phyloP scores from a whole-genome alignment of 768 basidiomycete genomes.

The Hericium rajendrae region DNA sequence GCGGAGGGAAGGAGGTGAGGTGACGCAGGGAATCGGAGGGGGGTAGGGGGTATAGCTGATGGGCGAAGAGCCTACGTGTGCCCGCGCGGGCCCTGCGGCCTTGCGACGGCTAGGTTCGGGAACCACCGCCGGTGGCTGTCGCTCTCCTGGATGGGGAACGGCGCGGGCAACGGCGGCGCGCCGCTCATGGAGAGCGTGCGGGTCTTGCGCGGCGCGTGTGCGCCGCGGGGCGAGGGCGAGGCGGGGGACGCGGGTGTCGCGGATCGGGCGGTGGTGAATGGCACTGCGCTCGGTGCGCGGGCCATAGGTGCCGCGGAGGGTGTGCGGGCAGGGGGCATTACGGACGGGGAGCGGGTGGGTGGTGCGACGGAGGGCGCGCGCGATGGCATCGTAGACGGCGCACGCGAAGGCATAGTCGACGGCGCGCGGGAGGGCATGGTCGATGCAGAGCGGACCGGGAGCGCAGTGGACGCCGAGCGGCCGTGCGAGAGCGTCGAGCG shows the following conservation, averaged over 20 bases:
- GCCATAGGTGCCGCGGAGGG: neutral
- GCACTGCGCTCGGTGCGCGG: neutral
- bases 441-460: neutral
- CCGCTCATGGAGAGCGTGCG: slow-evolving; percentile 13
- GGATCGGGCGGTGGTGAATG: neutral
- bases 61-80: slow-evolving; percentile 1
- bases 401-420: neutral
- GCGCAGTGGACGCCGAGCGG: neutral
- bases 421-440: neutral
- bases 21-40: too few relatives aligned
- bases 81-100: slow-evolving; percentile 12
- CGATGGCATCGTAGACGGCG: slow-evolving; percentile 4
- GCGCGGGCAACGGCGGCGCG: neutral
- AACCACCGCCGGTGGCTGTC: neutral
- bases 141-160: neutral
- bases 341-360: too few relatives aligned
- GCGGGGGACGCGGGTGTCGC: slow-evolving; percentile 6
- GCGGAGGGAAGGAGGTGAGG: too few relatives aligned
- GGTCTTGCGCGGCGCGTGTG: slow-evolving; percentile 10
- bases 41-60: neutral
- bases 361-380: neutral
- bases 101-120: neutral
- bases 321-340: too few relatives aligned
- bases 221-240: neutral
- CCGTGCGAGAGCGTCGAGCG: slow-evolving; percentile 7